Percentiles rank a stretch among this genome's conserved stretches.
Conservation (phyloP, 371 early-diverging fungal species). For the Mucor indicus region DNA sequence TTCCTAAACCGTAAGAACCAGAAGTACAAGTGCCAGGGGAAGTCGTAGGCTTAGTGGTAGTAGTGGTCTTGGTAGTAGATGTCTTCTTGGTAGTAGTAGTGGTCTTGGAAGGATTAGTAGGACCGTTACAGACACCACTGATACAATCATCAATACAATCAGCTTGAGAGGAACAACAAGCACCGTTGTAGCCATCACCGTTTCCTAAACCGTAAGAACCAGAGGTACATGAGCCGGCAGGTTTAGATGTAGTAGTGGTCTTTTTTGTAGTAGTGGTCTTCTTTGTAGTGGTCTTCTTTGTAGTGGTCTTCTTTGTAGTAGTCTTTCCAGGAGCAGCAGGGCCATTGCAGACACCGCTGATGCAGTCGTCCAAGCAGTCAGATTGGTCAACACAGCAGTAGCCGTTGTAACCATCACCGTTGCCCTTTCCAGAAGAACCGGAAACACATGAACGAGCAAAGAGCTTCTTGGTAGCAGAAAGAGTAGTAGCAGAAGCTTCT, state of each 20-base stretch:
- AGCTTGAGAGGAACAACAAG: slow-evolving; percentile 11
- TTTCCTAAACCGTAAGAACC: slow-evolving; percentile 9
- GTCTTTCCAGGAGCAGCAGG: no score
- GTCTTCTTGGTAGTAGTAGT: no score
- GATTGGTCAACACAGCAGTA: slow-evolving; percentile 12
- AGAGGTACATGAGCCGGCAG: slow-evolving; percentile 2
- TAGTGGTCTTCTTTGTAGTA: no score
- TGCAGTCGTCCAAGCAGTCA: slow-evolving; percentile 9
- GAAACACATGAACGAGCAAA: no score
- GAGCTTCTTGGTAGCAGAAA: no score
- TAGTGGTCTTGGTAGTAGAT: background rate
- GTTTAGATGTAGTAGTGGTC: background rate
- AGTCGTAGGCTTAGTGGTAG: background rate
- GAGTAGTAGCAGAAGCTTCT: no score
- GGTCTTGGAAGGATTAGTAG: no score
- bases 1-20: slow-evolving; percentile 9
- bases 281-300: background rate
- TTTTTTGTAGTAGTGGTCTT: background rate
- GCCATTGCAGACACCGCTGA: slow-evolving; percentile 11
- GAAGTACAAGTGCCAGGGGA: slow-evolving; percentile 4
- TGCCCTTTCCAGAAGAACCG: slow-evolving; percentile 6
- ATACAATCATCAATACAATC: slow-evolving; percentile 11
- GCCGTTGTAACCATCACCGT: slow-evolving; percentile 11
- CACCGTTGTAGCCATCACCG: slow-evolving; percentile 10
- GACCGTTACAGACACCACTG: slow-evolving; percentile 10